Conservation (phyloP, 1,139 yeast genomes). For the Nakaseomyces uthaithaninus region DNA sequence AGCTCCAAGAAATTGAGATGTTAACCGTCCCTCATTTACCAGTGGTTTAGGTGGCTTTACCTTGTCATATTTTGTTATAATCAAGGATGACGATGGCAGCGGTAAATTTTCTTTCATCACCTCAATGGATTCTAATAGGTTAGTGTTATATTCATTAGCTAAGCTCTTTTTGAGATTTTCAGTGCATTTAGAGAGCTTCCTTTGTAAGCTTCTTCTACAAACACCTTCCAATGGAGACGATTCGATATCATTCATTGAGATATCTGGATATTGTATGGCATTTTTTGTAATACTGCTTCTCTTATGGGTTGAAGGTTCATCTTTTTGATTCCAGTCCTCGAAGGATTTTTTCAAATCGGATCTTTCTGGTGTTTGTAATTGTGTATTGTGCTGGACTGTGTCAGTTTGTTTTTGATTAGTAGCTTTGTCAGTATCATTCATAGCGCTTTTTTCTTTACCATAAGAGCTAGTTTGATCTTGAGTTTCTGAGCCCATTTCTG, state of each 20-base stretch:
- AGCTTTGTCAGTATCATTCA: not conserved
- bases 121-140: conserved; percentile 8
- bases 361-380: conserved; percentile 17
- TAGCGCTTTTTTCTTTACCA: not conserved
- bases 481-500: conserved; percentile 9
- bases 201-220: not conserved
- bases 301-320: not conserved
- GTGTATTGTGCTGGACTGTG: conserved; percentile 6
- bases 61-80: conserved; percentile 11
- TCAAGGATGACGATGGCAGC: not conserved
- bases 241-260: not conserved
- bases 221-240: conserved; percentile 4
- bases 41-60: conserved; percentile 1
- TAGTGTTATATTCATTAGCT: conserved; percentile 8
- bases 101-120: not conserved
- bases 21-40: conserved; percentile 1
- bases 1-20: conserved; percentile 1
- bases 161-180: not conserved
- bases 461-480: not conserved
- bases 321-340: conserved; percentile 17
- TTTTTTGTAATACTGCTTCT: not conserved
- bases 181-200: not conserved
- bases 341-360: conserved; percentile 13
- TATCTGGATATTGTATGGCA: not conserved
- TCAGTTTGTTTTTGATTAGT: conserved; percentile 7